These are phyloP conservation scores for Candida maesae DNA, from an alignment of 805 yeast genomes.

Conservation along the genomic window DNA sequence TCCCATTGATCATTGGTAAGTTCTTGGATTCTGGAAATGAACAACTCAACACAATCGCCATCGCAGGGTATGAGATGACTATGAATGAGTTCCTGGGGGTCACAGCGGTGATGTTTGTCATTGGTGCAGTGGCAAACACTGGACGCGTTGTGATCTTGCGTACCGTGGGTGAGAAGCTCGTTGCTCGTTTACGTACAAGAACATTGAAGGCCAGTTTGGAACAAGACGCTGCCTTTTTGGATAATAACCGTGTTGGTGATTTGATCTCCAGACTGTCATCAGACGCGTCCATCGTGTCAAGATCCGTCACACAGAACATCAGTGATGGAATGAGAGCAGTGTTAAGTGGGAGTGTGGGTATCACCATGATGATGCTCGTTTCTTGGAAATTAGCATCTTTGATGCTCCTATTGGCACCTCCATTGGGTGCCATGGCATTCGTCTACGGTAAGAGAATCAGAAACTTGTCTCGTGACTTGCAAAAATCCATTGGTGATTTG, in stretches of 20 bases:
- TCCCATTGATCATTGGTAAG: conserved; percentile 84
- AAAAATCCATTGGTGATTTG: conserved; percentile 77
- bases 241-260: conserved; percentile 87
- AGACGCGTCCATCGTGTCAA: conserved; percentile 84
- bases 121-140: conserved; percentile 77
- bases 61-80: conserved; percentile 50
- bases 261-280: conserved; percentile 82
- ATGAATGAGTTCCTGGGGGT: conserved; percentile 60
- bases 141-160: conserved; percentile 75
- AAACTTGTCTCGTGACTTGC: conserved; percentile 67
- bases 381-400: conserved; percentile 78
- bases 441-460: conserved; percentile 81
- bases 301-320: conserved; percentile 81
- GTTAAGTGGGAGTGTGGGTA: conserved; percentile 80
- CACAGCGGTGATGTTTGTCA: conserved; percentile 56
- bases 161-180: conserved; percentile 80
- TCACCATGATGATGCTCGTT: conserved; percentile 88
- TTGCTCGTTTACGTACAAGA: conserved; percentile 76
- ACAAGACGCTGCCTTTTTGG: conserved; percentile 89
- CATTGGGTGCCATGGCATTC: conserved; percentile 72
- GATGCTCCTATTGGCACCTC: conserved; percentile 80
- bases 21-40: conserved; percentile 56
- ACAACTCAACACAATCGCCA: conserved; percentile 29
- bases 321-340: conserved; percentile 88
- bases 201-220: conserved; percentile 72